phyloP scores from a whole-genome alignment of 2,329 filamentous ascomycete species.

The Knoxdaviesia proteae region DNA sequence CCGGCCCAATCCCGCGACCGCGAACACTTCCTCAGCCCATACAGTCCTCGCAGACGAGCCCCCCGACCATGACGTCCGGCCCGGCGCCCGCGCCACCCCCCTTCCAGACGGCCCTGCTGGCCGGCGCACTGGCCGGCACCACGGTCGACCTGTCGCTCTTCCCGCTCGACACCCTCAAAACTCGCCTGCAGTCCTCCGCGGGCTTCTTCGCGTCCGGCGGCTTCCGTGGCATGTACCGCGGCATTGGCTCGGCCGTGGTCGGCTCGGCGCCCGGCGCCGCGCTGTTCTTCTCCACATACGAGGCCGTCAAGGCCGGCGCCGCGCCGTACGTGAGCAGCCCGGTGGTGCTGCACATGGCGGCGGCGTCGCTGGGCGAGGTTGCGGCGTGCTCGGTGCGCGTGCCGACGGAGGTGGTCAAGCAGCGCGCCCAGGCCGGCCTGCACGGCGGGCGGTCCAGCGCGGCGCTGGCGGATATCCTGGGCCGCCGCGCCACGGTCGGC shows the following conservation, averaged over 20 bases:
- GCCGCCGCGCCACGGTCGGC: conserved; percentile 20
- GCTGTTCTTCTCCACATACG: conserved; percentile 94
- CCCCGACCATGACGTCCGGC: background rate
- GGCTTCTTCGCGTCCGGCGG: conserved; percentile 70
- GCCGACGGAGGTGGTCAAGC: conserved; percentile 92
- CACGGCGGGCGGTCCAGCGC: conserved; percentile 48
- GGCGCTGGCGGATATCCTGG: conserved; percentile 51
- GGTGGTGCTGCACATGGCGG: conserved; percentile 50
- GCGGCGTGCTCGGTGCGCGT: conserved; percentile 84
- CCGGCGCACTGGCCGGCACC: conserved; percentile 79
- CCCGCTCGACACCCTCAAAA: conserved; percentile 97
- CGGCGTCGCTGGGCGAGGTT: conserved; percentile 71
- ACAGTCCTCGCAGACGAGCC: conserved; percentile 5
- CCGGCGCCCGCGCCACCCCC: conserved; percentile 13
- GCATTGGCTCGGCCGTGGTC: conserved; percentile 72
- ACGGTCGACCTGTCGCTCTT: conserved; percentile 94
- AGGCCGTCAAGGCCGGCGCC: conserved; percentile 44
- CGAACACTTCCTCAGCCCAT: background rate
- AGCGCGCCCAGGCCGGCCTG: conserved; percentile 76
- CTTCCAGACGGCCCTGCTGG: conserved; percentile 44
- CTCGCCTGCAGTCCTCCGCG: conserved; percentile 66
- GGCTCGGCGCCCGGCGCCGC: conserved; percentile 86
- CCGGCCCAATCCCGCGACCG: background rate
- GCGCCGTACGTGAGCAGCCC: conserved; percentile 9
- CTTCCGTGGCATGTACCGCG: conserved; percentile 80